Evolutionary conservation across 441 rosid genomes (phyloP).

Genomic region (Populus hybrid): DNA sequence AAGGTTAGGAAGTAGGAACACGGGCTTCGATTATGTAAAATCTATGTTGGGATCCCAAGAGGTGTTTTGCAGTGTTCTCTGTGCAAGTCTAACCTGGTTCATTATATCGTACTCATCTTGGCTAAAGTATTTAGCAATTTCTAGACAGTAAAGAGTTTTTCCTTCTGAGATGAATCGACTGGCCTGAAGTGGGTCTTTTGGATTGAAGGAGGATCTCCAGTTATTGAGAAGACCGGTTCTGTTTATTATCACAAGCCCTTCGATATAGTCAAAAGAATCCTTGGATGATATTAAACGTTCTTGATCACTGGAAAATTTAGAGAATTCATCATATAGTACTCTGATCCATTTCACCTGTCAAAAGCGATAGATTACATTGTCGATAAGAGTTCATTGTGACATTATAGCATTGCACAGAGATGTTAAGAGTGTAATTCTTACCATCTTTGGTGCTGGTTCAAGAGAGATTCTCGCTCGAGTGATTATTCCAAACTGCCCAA

Average conservation of each 20-base stretch:
- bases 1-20: conserved; percentile 18
- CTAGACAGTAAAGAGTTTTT: conserved; percentile 76
- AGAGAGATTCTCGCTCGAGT: conserved; percentile 79
- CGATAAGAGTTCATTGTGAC: conserved; percentile 4
- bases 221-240: conserved; percentile 67
- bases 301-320: conserved; percentile 71
- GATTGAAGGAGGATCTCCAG: conserved; percentile 83
- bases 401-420: background rate
- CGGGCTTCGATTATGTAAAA: background rate
- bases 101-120: conserved; percentile 33
- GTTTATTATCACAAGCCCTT: conserved; percentile 82
- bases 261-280: conserved; percentile 71
- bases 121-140: conserved; percentile 69
- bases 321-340: conserved; percentile 76
- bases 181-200: conserved; percentile 64
- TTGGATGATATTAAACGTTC: conserved; percentile 52
- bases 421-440: conserved; percentile 19
- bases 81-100: conserved; percentile 41
- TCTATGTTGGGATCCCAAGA: background rate
- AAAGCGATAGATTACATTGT: conserved; percentile 23
- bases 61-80: background rate
- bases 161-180: conserved; percentile 73
- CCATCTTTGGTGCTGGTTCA: conserved; percentile 62
- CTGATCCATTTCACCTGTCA: conserved; percentile 87
- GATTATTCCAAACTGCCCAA: conserved; percentile 93